phyloP scores from a whole-genome alignment of 2,329 filamentous ascomycete genomes.

The Botrytis fragariae region DNA sequence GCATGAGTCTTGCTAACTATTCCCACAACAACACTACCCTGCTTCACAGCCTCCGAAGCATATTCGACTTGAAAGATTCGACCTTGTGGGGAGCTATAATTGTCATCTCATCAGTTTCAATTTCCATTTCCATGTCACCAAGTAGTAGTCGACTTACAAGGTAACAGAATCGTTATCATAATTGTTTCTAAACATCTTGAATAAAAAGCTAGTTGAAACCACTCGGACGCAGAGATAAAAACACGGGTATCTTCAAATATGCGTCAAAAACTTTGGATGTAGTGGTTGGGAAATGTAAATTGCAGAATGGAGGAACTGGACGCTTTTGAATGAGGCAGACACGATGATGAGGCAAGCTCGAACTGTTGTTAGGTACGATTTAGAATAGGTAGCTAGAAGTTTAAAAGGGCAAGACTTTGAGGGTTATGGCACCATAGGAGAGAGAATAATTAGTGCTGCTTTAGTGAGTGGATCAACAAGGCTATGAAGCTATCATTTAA shows the following conservation, averaged over 20 bases:
- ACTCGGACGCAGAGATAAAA: background rate
- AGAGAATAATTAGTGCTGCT: background rate
- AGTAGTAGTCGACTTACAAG: slow-evolving; percentile 68
- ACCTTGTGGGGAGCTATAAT: slow-evolving; percentile 88
- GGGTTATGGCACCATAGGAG: rapidly evolving
- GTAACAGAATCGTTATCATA: slow-evolving; percentile 99
- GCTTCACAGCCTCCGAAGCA: slow-evolving; percentile 97
- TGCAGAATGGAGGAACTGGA: slow-evolving; percentile 6
- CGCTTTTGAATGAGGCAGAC: slow-evolving; percentile 32
- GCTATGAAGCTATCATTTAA: background rate
- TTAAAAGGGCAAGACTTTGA: background rate
- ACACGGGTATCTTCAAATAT: slow-evolving; percentile 20
- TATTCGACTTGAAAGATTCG: slow-evolving; percentile 99
- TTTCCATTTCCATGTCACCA: background rate
- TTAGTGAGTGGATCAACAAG: background rate
- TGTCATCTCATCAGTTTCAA: slow-evolving; percentile 31
- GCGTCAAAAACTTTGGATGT: slow-evolving; percentile 6
- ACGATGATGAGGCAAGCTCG: slow-evolving; percentile 39
- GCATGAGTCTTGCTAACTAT: slow-evolving; percentile 97
- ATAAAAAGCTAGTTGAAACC: slow-evolving; percentile 20
- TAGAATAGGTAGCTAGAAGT: background rate
- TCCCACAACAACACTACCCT: slow-evolving; percentile 96
- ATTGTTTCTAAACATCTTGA: slow-evolving; percentile 97
- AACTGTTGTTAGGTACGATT: slow-evolving; percentile 19
- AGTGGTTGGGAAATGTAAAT: slow-evolving; percentile 13